Evolutionary conservation across 352 stramenopile species (phyloP).

Genomic region (Pseudoperonospora humuli): DNA sequence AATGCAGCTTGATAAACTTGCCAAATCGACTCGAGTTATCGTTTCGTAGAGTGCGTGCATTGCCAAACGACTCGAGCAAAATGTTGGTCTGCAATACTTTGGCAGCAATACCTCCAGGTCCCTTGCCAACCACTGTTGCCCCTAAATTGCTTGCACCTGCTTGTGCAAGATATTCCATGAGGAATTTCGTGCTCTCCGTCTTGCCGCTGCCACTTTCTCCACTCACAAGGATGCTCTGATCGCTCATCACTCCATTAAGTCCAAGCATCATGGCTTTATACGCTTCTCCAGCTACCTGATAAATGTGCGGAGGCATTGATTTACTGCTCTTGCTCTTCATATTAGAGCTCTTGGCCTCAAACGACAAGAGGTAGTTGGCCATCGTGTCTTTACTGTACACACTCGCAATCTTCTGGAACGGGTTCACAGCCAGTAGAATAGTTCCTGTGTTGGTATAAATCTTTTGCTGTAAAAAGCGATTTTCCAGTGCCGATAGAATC

Average conservation of each 20-base stretch:
- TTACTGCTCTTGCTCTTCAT: slow-evolving; percentile 19
- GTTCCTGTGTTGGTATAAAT: slow-evolving; percentile 84
- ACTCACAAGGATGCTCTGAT: slow-evolving; percentile 83
- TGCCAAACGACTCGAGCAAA: slow-evolving; percentile 86
- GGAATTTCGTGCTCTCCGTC: slow-evolving; percentile 86
- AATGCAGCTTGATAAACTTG: slow-evolving; percentile 90
- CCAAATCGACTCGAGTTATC: slow-evolving; percentile 89
- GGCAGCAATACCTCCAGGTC: slow-evolving; percentile 56
- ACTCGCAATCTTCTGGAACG: slow-evolving; percentile 60
- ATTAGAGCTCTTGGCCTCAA: slow-evolving; percentile 33
- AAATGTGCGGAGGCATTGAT: slow-evolving; percentile 73
- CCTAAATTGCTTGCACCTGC: slow-evolving; percentile 64
- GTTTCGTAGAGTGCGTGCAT: slow-evolving; percentile 82
- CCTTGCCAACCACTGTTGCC: slow-evolving; percentile 32
- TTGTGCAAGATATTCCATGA: slow-evolving; percentile 83
- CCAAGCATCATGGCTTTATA: slow-evolving; percentile 76
- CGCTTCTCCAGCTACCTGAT: slow-evolving; percentile 71
- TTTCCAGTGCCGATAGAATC: slow-evolving; percentile 62
- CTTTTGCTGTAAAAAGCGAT: slow-evolving; percentile 58
- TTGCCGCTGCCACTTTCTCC: slow-evolving; percentile 84
- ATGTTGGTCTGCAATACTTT: slow-evolving; percentile 89
- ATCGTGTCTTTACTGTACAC: slow-evolving; percentile 56
- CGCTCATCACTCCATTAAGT: slow-evolving; percentile 41
- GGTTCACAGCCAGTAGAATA: slow-evolving; percentile 80
- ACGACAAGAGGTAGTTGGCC: slow-evolving; percentile 56